Percentiles rank a stretch among this genome's conserved stretches.
These are phyloP conservation scores for Evansstolkia leycettana DNA, from an alignment of 495 filamentous ascomycete species.

Conservation along the genomic window DNA sequence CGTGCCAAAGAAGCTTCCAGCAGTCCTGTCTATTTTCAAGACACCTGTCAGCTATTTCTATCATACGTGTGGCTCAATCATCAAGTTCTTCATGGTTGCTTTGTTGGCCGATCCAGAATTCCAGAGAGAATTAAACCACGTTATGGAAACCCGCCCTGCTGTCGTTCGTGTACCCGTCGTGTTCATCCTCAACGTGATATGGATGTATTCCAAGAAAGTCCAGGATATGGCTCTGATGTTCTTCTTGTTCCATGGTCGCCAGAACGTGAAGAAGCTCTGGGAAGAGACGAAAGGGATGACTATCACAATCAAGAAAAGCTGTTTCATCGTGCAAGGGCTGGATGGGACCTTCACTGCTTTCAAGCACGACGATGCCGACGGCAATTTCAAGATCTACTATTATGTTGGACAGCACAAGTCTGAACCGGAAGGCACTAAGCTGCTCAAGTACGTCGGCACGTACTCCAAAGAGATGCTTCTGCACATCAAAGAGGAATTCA, in stretches of 20 bases:
- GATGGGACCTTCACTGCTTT: slow-evolving; percentile 37
- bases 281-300: slow-evolving; percentile 36
- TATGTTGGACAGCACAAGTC: slow-evolving; percentile 32
- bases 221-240: slow-evolving; percentile 30
- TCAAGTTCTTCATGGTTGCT: slow-evolving; percentile 44
- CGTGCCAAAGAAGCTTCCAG: slow-evolving; percentile 15
- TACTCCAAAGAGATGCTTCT: slow-evolving; percentile 39
- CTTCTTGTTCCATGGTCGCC: slow-evolving; percentile 36
- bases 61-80: slow-evolving; percentile 23
- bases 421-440: slow-evolving; percentile 28
- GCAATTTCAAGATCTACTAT: slow-evolving; percentile 33
- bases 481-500: slow-evolving; percentile 34
- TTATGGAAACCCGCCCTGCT: slow-evolving; percentile 19
- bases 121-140: slow-evolving; percentile 43
- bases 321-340: slow-evolving; percentile 30
- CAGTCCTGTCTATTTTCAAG: slow-evolving; percentile 14
- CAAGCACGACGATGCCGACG: slow-evolving; percentile 24
- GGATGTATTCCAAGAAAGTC: slow-evolving; percentile 32
- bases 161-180: slow-evolving; percentile 27
- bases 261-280: slow-evolving; percentile 31
- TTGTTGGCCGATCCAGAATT: slow-evolving; percentile 46
- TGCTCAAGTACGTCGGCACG: slow-evolving; percentile 32
- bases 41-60: slow-evolving; percentile 21
- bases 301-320: slow-evolving; percentile 31
- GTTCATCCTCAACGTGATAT: slow-evolving; percentile 31